Evolutionary conservation across 192 early-diverging fungal species (phyloP).

Genomic region (Entomortierella lignicola): DNA sequence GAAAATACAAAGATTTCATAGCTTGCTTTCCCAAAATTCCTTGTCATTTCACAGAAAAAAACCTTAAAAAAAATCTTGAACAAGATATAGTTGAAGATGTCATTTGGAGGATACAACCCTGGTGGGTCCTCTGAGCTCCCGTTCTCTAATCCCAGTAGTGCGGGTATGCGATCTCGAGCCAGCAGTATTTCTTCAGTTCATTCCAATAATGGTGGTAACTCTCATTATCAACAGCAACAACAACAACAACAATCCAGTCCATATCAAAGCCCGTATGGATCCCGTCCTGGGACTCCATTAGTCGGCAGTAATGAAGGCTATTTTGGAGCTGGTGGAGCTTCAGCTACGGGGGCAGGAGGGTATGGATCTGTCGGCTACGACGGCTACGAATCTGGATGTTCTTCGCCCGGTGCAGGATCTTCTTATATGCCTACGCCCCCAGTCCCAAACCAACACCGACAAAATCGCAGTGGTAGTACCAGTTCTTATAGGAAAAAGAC

Average conservation of each 20-base stretch:
- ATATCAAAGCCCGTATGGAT: conserved; percentile 31
- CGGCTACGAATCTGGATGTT: conserved; percentile 20
- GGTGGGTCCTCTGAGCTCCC: conserved; percentile 40
- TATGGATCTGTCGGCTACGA: conserved; percentile 28
- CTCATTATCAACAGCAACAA: too few relatives aligned
- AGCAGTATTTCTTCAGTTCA: conserved; percentile 43
- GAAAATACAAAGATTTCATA: background rate
- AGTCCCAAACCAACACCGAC: conserved; percentile 21
- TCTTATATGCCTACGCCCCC: conserved; percentile 23
- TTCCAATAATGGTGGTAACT: conserved; percentile 22
- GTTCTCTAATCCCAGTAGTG: conserved; percentile 16
- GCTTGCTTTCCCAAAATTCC: background rate
- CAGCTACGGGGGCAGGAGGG: background rate
- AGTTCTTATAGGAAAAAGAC: conserved; percentile 11
- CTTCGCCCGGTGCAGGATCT: conserved; percentile 24
- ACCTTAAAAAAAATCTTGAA: background rate
- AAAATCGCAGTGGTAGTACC: conserved; percentile 8
- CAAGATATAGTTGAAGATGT: conserved; percentile 10
- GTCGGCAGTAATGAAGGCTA: conserved; percentile 11
- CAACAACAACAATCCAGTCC: conserved; percentile 20
- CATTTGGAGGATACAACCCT: conserved; percentile 46
- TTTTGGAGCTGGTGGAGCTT: background rate
- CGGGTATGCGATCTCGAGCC: conserved; percentile 26
- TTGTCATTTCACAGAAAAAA: too few relatives aligned
- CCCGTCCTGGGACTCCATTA: conserved; percentile 38